phyloP scores from a whole-genome alignment of 2,329 filamentous ascomycete genomes.

The Neofusicoccum ribis region DNA sequence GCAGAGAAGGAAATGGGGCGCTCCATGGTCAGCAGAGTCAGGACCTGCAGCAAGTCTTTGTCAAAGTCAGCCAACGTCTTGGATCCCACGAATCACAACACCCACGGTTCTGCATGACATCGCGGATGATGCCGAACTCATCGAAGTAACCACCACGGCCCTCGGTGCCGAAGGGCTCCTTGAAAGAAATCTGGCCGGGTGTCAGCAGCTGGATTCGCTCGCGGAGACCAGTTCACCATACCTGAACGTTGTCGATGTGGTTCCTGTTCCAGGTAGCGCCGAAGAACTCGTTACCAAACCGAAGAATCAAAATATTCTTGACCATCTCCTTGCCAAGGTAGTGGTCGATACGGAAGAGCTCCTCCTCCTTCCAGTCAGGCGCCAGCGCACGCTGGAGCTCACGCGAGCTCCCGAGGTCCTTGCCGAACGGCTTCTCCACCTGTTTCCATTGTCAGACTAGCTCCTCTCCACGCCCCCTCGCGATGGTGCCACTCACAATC shows the following conservation, averaged over 20 bases:
- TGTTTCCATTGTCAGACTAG: conserved; percentile 38
- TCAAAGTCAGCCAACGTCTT: conserved; percentile 11
- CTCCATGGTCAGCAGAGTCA: conserved; percentile 97
- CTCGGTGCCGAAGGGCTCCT: conserved; percentile 98
- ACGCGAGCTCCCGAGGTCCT: conserved; percentile 90
- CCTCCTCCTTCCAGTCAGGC: conserved; percentile 98
- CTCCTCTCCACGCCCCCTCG: background rate
- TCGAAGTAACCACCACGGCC: conserved; percentile 98
- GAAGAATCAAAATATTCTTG: conserved; percentile 97
- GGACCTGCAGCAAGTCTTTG: conserved; percentile 81
- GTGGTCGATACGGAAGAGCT: conserved; percentile 98
- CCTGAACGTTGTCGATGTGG: conserved; percentile 89
- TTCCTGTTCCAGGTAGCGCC: conserved; percentile 98
- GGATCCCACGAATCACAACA: conserved; percentile 22
- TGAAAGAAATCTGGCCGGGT: conserved; percentile 76
- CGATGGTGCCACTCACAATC: conserved; percentile 63
- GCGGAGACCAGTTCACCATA: conserved; percentile 35
- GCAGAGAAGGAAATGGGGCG: conserved; percentile 96
- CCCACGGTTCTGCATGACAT: conserved; percentile 97
- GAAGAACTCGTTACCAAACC: conserved; percentile 98
- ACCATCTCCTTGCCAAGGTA: conserved; percentile 99
- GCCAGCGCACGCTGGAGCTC: conserved; percentile 93
- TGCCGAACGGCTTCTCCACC: conserved; percentile 99
- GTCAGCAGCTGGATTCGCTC: background rate
- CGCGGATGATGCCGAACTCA: conserved; percentile 98